These are phyloP conservation scores for Clonostachys sp. DNA, from an alignment of 2,329 filamentous ascomycete genomes.

Conservation along the genomic window DNA sequence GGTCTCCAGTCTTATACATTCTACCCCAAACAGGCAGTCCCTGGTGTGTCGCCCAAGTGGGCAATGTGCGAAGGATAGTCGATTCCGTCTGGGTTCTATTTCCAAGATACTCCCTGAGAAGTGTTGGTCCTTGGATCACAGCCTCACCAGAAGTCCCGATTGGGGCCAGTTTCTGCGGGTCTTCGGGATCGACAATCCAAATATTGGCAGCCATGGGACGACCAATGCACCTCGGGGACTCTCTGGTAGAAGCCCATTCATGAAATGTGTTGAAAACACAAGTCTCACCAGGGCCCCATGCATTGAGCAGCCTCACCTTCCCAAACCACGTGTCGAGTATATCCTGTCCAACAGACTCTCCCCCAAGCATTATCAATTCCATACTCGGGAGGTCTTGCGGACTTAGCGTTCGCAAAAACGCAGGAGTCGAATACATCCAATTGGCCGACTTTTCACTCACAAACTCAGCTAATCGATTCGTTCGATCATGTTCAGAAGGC, in stretches of 20 bases:
- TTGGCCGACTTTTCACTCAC: neutral
- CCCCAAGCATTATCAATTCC: slow-evolving; percentile 4
- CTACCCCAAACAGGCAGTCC: neutral
- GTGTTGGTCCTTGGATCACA: slow-evolving; percentile 41
- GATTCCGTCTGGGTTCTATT: slow-evolving; percentile 42
- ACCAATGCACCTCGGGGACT: slow-evolving; percentile 1
- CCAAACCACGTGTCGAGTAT: slow-evolving; percentile 8
- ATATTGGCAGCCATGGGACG: neutral
- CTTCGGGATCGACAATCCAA: slow-evolving; percentile 8
- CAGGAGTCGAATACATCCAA: neutral
- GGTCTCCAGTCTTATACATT: slow-evolving; percentile 10
- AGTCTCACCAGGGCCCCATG: slow-evolving; percentile 11
- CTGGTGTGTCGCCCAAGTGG: slow-evolving; percentile 31
- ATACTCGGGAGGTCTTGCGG: slow-evolving; percentile 2
- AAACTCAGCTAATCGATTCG: slow-evolving; percentile 1
- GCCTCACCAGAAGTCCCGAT: slow-evolving; percentile 29
- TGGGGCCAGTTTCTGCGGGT: slow-evolving; percentile 9
- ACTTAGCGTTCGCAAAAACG: slow-evolving; percentile 1
- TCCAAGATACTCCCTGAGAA: slow-evolving; percentile 51
- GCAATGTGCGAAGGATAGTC: slow-evolving; percentile 40
- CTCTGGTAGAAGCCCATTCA: neutral
- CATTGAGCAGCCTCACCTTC: slow-evolving; percentile 3
- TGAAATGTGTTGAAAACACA: slow-evolving; percentile 1
- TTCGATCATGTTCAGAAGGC: slow-evolving; percentile 9
- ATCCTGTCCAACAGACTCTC: slow-evolving; percentile 7